Base-by-base conservation (phyloP, 805 yeast species). In the Aciculoconidium aculeatum region DNA sequence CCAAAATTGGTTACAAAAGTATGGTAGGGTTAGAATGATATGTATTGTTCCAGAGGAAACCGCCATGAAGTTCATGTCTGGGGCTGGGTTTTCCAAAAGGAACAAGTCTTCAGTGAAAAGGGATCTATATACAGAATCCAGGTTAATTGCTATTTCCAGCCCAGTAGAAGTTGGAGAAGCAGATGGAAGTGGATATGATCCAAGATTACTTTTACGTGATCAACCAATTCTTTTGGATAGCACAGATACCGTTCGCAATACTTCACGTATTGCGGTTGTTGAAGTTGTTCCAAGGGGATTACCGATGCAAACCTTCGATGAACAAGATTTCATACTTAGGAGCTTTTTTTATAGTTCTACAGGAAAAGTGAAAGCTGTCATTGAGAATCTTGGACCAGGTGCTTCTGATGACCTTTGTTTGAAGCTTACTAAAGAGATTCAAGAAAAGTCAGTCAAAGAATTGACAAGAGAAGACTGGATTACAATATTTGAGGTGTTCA, bases 301-400 rank as follows among this genome's bases (percentile, higher is more conserved):
- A n/a, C 38, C 55, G 30, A 31, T 40, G 2, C 45, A 77, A 11
- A 66, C 70, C 41, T 52, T 70, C 3, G 80, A 74, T 28, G 70
- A 71, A 27, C 70, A 81, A 59, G 92, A 85, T 35, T 75, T 73
- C 40, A 75, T 87, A 10, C 62, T 80, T 11, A 44, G 47, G 21
- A 36, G 45, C 11, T 30, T 51, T 24, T 45, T 42, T 42, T 47
- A 37, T 31, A 38, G 42, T 19, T 30, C 47, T 5, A 36, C 39
- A 8, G 78, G 74, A 42, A 67, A 77, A 1, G 47, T 78, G 7
- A 31, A 39, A 1, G 72, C 69, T 12, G 59, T 72, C 3, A 39
- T 81, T 1, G 56, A 63, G 9, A 61, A 72, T 12, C 54, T 90
- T 7, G 95, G 95, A 0, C 88, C 94, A 2, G 96, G 96, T 2